These are phyloP conservation scores for Pyrenophora teres DNA, from an alignment of 2,329 filamentous ascomycete species.

Conservation along the genomic window DNA sequence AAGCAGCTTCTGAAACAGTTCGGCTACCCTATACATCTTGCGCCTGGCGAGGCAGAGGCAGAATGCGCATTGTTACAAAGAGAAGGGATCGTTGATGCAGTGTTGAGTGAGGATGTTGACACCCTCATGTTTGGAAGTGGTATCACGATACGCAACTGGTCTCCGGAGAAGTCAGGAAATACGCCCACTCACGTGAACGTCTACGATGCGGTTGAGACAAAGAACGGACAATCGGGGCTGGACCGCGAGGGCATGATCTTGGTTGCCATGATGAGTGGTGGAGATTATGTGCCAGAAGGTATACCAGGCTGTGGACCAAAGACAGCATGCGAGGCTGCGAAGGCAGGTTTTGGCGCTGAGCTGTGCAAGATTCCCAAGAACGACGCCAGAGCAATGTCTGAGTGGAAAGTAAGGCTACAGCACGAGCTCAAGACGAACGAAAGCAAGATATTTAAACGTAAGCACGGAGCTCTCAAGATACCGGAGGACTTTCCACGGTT, in stretches of 20 bases:
- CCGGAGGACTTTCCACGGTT: conserved; percentile 80
- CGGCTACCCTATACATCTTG: conserved; percentile 81
- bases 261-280: conserved; percentile 91
- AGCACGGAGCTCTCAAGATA: conserved; percentile 73
- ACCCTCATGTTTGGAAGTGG: conserved; percentile 96
- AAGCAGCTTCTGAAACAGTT: conserved; percentile 85
- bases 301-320: conserved; percentile 87
- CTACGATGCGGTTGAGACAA: conserved; percentile 69
- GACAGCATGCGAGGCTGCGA: conserved; percentile 85
- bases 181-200: conserved; percentile 83
- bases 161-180: conserved; percentile 71
- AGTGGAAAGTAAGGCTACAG: conserved; percentile 73
- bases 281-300: conserved; percentile 89
- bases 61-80: conserved; percentile 88
- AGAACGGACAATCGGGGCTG: conserved; percentile 62
- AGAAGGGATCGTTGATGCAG: conserved; percentile 74
- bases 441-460: conserved; percentile 76
- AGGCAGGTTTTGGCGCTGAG: conserved; percentile 80
- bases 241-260: conserved; percentile 90
- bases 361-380: conserved; percentile 68
- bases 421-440: conserved; percentile 85
- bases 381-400: conserved; percentile 63
- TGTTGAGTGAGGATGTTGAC: conserved; percentile 95
- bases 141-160: conserved; percentile 80
- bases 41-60: conserved; percentile 93